Percentiles rank a stretch among this genome's conserved stretches.
Evolutionary conservation across 371 early-diverging fungal genomes (phyloP).

Genomic region (Syncephalastrum racemosum): DNA sequence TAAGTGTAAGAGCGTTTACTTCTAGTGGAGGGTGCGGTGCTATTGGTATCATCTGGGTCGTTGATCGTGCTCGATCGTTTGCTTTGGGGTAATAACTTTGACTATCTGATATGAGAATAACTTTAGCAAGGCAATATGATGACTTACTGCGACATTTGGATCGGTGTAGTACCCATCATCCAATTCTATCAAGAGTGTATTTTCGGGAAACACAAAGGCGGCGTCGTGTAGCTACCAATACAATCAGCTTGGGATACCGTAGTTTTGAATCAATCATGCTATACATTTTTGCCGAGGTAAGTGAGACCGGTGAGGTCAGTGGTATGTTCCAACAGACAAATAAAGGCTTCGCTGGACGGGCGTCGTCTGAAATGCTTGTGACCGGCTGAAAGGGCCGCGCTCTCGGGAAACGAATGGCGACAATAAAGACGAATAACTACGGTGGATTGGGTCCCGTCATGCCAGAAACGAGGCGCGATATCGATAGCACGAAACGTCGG

Average conservation of each 20-base stretch:
- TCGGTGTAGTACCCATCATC: constrained; percentile 60
- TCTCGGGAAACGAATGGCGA: constrained; percentile 44
- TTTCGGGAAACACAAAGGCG: constrained; percentile 46
- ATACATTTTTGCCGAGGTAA: constrained; percentile 48
- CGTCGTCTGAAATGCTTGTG: constrained; percentile 13
- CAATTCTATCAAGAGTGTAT: constrained; percentile 53
- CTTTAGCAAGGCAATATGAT: background rate
- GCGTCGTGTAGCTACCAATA: constrained; percentile 33
- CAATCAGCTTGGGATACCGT: background rate
- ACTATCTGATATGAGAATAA: constrained; percentile 1
- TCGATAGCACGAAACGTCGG: constrained; percentile 39
- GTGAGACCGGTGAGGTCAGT: constrained; percentile 48
- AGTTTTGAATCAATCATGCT: background rate
- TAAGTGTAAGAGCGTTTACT: constrained; percentile 53
- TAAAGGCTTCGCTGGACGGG: constrained; percentile 1
- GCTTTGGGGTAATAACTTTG: constrained; percentile 17
- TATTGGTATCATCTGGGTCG: constrained; percentile 2
- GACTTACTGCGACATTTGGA: constrained; percentile 36
- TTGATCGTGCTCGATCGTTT: constrained; percentile 26
- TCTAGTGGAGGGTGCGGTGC: constrained; percentile 14
- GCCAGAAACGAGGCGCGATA: constrained; percentile 26
- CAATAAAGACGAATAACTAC: constrained; percentile 48
- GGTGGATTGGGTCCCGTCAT: constrained; percentile 32
- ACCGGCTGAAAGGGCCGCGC: constrained; percentile 20
- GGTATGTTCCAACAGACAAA: background rate